Evolutionary conservation across 306 rosid genomes (phyloP).

Genomic region (Inga laurina): DNA sequence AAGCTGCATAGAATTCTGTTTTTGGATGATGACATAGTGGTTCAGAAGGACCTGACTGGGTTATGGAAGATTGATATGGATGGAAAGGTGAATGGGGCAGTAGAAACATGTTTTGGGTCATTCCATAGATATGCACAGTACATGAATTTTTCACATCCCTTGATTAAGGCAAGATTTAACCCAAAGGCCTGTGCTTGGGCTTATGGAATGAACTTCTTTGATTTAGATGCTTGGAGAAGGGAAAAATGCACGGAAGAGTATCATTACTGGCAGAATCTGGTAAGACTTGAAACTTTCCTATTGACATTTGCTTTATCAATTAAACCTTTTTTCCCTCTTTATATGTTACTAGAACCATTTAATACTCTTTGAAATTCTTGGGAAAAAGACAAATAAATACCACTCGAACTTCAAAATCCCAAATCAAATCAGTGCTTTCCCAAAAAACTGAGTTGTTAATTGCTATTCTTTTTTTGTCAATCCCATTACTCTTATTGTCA

Average conservation of each 20-base stretch:
- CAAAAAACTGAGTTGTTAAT: no score
- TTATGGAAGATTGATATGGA: slow-evolving; percentile 86
- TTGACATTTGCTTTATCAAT: not conserved
- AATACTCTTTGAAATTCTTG: not conserved
- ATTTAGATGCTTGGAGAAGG: slow-evolving; percentile 89
- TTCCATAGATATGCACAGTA: slow-evolving; percentile 87
- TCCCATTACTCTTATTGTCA: no score
- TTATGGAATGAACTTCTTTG: slow-evolving; percentile 91
- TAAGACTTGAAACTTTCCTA: slow-evolving; percentile 33
- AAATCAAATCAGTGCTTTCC: no score
- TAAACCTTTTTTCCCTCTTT: not conserved
- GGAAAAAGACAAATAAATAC: no score
- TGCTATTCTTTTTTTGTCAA: no score
- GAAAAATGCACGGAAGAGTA: slow-evolving; percentile 82
- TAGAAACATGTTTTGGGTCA: slow-evolving; percentile 85
- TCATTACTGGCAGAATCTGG: slow-evolving; percentile 93
- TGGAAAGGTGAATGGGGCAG: slow-evolving; percentile 93
- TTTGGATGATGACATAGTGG: slow-evolving; percentile 85
- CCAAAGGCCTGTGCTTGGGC: slow-evolving; percentile 95
- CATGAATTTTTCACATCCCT: slow-evolving; percentile 90
- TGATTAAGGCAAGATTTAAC: slow-evolving; percentile 73
- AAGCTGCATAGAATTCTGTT: slow-evolving; percentile 72
- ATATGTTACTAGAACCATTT: slow-evolving; percentile 20
- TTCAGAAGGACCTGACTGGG: slow-evolving; percentile 83
- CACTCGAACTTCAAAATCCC: no score